These are phyloP conservation scores for Sclerotinia sclerotiorum DNA, from an alignment of 2,329 filamentous ascomycete genomes.

Conservation along the genomic window DNA sequence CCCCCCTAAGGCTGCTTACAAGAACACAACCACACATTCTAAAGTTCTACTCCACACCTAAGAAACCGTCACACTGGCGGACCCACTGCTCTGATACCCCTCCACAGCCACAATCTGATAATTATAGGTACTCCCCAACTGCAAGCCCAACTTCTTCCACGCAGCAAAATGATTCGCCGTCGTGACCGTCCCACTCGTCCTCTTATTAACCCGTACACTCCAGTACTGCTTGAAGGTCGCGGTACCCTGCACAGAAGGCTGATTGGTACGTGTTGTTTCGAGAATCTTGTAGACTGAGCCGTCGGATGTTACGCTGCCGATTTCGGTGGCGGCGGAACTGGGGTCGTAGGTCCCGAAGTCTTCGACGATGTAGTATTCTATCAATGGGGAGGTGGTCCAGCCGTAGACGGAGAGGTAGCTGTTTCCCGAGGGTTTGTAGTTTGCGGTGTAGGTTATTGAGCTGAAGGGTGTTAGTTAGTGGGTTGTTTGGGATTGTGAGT, in stretches of 20 bases:
- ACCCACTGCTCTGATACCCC: conserved; percentile 26
- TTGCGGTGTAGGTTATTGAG: conserved; percentile 46
- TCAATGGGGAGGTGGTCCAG: conserved; percentile 45
- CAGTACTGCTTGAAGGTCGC: conserved; percentile 54
- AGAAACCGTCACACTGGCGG: conserved; percentile 25
- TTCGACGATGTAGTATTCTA: conserved; percentile 55
- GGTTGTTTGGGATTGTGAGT: not conserved
- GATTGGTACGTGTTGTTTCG: conserved; percentile 42
- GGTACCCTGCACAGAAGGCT: conserved; percentile 50
- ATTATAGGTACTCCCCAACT: conserved; percentile 44
- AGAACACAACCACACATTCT: not conserved
- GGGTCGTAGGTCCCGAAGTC: conserved; percentile 53
- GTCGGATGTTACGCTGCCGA: conserved; percentile 52
- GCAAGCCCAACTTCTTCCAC: conserved; percentile 50
- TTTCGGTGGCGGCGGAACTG: conserved; percentile 47
- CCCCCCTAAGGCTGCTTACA: not conserved
- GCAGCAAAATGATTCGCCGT: conserved; percentile 53
- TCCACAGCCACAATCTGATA: conserved; percentile 50
- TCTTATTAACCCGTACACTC: conserved; percentile 52
- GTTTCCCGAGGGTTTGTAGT: conserved; percentile 45
- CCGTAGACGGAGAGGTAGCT: conserved; percentile 58
- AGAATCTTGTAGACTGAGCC: conserved; percentile 53
- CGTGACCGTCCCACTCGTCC: conserved; percentile 52
- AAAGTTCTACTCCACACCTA: not conserved
- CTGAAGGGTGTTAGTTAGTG: conserved; percentile 25